phyloP scores from a whole-genome alignment of 169 alveolate species.

The Neospora caninum region DNA sequence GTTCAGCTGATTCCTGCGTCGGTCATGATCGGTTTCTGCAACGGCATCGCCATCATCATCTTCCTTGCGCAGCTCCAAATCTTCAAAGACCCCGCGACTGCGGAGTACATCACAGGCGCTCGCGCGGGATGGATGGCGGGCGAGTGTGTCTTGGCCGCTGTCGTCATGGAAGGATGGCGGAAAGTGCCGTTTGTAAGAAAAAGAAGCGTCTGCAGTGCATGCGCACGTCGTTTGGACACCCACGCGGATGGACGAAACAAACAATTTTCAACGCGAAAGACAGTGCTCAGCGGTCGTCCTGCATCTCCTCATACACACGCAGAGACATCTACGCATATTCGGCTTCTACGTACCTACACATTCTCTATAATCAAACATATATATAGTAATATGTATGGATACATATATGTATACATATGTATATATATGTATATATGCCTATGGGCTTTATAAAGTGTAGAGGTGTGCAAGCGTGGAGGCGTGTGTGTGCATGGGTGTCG shows the following conservation, averaged over 20 bases:
- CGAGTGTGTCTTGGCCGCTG: not conserved
- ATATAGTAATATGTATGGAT: no score
- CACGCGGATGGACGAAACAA: no score
- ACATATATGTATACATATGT: not conserved
- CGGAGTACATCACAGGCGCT: conserved; percentile 74
- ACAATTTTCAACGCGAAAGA: no score
- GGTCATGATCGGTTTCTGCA: conserved; percentile 83
- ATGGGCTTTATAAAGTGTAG: no score
- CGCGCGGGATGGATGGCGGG: conserved; percentile 38
- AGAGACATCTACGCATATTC: no score
- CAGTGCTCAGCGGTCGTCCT: no score
- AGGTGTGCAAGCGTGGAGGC: not conserved
- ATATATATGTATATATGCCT: not conserved
- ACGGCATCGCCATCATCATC: conserved; percentile 76
- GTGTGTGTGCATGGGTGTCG: not conserved
- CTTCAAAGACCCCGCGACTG: conserved; percentile 77
- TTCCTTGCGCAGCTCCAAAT: conserved; percentile 83
- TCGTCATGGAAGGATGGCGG: not conserved
- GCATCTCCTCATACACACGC: no score
- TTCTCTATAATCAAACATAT: no score
- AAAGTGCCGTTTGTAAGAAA: not conserved
- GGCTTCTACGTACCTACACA: no score
- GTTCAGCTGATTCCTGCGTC: conserved; percentile 82
- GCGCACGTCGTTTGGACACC: not conserved
- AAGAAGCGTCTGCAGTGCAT: not conserved